phyloP scores from a whole-genome alignment of 129 eudicot species.

The Artemisia annua region DNA sequence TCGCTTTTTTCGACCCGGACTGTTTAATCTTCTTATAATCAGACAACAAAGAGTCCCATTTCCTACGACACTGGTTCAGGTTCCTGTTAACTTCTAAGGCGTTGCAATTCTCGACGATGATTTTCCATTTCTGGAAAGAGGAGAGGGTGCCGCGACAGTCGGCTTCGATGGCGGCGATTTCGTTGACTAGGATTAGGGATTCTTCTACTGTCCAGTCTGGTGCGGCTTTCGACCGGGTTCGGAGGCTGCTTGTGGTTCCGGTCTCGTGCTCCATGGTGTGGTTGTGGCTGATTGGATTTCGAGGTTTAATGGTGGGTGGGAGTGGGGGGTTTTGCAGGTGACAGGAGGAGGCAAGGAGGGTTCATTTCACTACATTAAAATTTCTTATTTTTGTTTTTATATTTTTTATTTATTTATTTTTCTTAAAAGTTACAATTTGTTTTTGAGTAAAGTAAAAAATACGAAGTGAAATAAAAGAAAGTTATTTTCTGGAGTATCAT shows the following conservation, averaged over 20 bases:
- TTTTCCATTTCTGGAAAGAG: constrained; percentile 80
- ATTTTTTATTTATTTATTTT: no score
- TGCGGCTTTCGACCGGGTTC: constrained; percentile 66
- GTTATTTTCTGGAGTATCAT: no score
- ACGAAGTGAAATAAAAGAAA: no score
- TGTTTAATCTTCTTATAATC: constrained; percentile 45
- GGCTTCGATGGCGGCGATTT: constrained; percentile 49
- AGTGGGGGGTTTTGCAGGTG: background rate
- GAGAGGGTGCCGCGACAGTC: constrained; percentile 59
- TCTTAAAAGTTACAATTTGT: no score
- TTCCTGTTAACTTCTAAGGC: constrained; percentile 56
- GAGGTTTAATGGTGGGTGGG: background rate
- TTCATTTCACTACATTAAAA: no score
- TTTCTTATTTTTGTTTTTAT: no score
- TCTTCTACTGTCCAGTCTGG: constrained; percentile 70
- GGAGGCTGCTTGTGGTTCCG: constrained; percentile 28
- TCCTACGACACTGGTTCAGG: constrained; percentile 62
- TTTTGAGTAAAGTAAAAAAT: no score
- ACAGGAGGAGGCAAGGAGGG: no score
- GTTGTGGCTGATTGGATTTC: background rate
- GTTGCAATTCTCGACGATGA: constrained; percentile 63
- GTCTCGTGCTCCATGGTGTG: constrained; percentile 28
- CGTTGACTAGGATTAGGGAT: constrained; percentile 57
- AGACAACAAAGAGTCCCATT: constrained; percentile 56
- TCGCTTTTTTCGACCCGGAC: constrained; percentile 23